A percentile compares a stretch with the other conserved stretches of the same genome.
phyloP scores from a whole-genome alignment of 345 rosid genomes.

The Eucalyptus tenuipes region DNA sequence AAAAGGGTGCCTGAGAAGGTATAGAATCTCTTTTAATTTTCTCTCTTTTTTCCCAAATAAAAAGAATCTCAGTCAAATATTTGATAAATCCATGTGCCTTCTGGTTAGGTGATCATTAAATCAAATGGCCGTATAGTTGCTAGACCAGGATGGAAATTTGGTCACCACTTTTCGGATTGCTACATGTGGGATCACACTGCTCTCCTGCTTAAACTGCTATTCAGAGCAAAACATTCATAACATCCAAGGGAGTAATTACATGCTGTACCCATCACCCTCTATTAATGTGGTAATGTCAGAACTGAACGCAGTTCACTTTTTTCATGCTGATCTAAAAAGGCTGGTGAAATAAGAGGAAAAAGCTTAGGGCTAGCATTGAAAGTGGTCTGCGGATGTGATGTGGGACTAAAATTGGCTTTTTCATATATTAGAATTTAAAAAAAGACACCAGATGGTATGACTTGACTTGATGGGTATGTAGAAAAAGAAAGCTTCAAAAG shows the following conservation, averaged over 20 bases:
- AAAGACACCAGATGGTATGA: not conserved
- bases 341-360: not conserved
- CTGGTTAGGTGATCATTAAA: not conserved
- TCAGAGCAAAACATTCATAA: not conserved
- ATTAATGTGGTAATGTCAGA: not conserved
- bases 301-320: not conserved
- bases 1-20: not conserved
- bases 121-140: not conserved
- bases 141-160: not conserved
- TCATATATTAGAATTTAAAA: not conserved
- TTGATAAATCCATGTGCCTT: not conserved
- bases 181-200: not conserved
- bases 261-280: not conserved
- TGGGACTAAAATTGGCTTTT: not conserved
- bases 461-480: not conserved
- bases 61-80: not conserved
- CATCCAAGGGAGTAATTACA: not conserved
- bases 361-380: not conserved
- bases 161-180: not conserved
- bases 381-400: not conserved
- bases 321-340: not conserved
- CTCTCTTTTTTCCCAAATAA: not conserved
- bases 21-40: not conserved
- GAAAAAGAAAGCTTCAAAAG: not conserved
- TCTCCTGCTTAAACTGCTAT: not conserved